Base-by-base conservation (phyloP, 2,329 filamentous ascomycete species). In the Alternaria arbusti region DNA sequence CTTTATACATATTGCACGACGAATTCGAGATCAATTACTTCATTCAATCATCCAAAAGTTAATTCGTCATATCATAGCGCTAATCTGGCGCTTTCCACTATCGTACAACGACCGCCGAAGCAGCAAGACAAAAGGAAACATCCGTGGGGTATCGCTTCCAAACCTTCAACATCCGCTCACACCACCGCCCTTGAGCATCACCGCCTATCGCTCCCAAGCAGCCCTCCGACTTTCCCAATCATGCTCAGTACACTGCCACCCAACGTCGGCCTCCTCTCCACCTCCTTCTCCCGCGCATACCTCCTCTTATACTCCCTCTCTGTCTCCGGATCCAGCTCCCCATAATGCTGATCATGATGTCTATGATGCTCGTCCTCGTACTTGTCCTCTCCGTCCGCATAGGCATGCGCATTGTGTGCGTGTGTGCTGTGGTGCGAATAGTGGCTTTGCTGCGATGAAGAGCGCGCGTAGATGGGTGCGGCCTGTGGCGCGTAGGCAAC, bases 211-310 rank as follows among this genome's bases (percentile, higher is more conserved):
- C 51, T 50, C 12, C 66, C 59, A 52, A 70, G 49, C 11, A 50
- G 23, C 46, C 49, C 57, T 4, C 67, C 65, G n/a, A 70, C 45
- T 47, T 65, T 70, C 30, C 59, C 64, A 12, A 71, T 45, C 30
- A 64, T 17, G 44, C 61, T 70, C 52, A 70, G 61, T 59, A 76
- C 28, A 57, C 73, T 75, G 3, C 66, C 74, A 1, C 75, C 75
- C 10, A 77, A 52, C 45, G 75, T 76, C 5, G 75, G 75, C 54
- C 75, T 55, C 5, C 64, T 63, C 62, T 76, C 72, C 17, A 72
- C 17, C 32, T 66, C 64, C 54, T 60, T 61, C 25, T 71, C 64
- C 58, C 55, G 64, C 6, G 66, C 63, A 45, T 70, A 73, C 28
- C 63, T 56, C 26, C 25, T 57, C 25, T 72, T 55, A 13, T 72